A percentile compares a stretch with the other conserved stretches of the same genome.
These are phyloP conservation scores for Entomortierella lignicola DNA, from an alignment of 192 early-diverging fungal species.

Conservation along the genomic window DNA sequence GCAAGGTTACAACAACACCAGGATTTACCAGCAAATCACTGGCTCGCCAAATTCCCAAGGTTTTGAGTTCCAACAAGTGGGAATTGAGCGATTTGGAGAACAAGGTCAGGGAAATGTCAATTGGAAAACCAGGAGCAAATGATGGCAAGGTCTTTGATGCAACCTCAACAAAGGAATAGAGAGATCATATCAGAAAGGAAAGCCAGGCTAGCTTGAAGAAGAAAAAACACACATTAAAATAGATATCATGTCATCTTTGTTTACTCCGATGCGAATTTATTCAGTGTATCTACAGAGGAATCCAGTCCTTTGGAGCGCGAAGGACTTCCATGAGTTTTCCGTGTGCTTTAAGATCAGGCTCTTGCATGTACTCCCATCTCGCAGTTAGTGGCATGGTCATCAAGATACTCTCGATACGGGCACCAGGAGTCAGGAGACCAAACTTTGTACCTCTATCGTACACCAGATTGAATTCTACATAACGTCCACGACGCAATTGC, in stretches of 20 bases:
- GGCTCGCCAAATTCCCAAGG: conserved; percentile 43
- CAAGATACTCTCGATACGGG: conserved; percentile 94
- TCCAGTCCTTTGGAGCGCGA: conserved; percentile 85
- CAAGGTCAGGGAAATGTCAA: conserved; percentile 29
- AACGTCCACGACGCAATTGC: conserved; percentile 92
- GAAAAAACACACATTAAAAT: conserved; percentile 3
- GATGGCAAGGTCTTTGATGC: conserved; percentile 42
- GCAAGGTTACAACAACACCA: conserved; percentile 11
- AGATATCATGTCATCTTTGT: neutral
- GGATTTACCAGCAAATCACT: conserved; percentile 33
- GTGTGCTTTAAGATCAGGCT: conserved; percentile 71
- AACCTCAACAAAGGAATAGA: conserved; percentile 44
- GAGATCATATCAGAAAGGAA: neutral
- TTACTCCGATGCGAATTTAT: neutral
- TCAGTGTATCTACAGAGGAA: conserved; percentile 35
- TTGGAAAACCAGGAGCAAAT: conserved; percentile 9
- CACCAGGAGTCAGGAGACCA: conserved; percentile 95
- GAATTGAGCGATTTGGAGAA: conserved; percentile 41
- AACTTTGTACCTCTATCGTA: conserved; percentile 99
- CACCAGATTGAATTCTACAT: conserved; percentile 98
- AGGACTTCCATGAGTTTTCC: conserved; percentile 82
- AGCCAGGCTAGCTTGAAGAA: neutral
- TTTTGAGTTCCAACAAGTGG: conserved; percentile 50
- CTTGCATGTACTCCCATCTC: conserved; percentile 94
- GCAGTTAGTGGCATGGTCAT: conserved; percentile 94